phyloP scores from a whole-genome alignment of 495 filamentous ascomycete genomes.

The Ramalina peruviana region DNA sequence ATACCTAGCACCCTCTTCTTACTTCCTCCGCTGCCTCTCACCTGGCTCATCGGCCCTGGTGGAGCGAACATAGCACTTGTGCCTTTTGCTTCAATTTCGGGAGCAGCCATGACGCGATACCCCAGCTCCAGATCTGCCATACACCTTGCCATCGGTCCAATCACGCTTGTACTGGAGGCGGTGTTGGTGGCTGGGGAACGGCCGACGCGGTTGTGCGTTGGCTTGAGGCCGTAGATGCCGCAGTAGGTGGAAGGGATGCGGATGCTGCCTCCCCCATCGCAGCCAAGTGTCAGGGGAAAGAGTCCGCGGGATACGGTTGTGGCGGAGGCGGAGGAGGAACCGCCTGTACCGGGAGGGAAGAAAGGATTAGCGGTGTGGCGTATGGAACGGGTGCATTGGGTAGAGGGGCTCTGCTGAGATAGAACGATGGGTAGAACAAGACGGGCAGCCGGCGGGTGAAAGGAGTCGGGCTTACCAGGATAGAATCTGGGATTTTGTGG shows the following conservation, averaged over 20 bases:
- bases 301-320: conserved; percentile 66
- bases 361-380: too few relatives aligned
- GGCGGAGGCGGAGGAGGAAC: conserved; percentile 73
- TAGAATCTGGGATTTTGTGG: conserved; percentile 72
- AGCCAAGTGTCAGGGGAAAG: conserved; percentile 68
- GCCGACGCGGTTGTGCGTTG: conserved; percentile 64
- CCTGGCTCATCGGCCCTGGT: conserved; percentile 22
- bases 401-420: too few relatives aligned
- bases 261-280: conserved; percentile 78
- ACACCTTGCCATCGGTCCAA: conserved; percentile 63
- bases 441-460: too few relatives aligned
- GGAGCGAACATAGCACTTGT: conserved; percentile 34
- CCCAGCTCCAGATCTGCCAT: conserved; percentile 72
- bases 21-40: conserved; percentile 13
- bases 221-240: conserved; percentile 79
- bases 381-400: too few relatives aligned
- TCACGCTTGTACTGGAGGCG: conserved; percentile 48
- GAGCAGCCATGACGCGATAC: conserved; percentile 61
- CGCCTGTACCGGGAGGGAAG: conserved; percentile 31
- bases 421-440: too few relatives aligned
- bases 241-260: conserved; percentile 73
- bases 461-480: conserved; percentile 20
- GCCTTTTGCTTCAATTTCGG: conserved; percentile 41
- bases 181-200: conserved; percentile 44
- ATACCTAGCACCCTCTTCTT: conserved; percentile 50